A percentile compares a stretch with the other conserved stretches of the same genome.
These are phyloP conservation scores for Thecaphora thlaspeos DNA, from an alignment of 1,284 basidiomycete genomes.

Conservation along the genomic window DNA sequence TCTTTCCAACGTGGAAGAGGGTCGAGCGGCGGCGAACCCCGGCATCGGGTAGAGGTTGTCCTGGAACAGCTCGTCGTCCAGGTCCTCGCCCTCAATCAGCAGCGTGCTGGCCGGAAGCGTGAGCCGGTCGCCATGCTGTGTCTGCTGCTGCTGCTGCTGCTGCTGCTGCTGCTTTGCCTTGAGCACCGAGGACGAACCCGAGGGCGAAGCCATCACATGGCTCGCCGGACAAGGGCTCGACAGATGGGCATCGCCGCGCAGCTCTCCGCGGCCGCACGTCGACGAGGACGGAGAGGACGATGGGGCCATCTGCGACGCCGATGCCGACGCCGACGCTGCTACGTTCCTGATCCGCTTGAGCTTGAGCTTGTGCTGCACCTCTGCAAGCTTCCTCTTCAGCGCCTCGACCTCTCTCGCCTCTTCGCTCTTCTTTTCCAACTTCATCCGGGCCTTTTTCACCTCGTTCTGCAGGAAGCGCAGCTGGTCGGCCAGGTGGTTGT, in stretches of 20 bases:
- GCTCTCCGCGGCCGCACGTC: too few relatives aligned
- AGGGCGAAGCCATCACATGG: too few relatives aligned
- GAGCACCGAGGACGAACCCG: slow-evolving; percentile 4
- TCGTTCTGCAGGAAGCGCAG: slow-evolving; percentile 2
- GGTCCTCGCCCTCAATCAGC: slow-evolving; percentile 17
- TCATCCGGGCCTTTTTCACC: not conserved
- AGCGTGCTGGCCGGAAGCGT: slow-evolving; percentile 6
- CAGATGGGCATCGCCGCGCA: too few relatives aligned
- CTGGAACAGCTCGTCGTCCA: slow-evolving; percentile 26
- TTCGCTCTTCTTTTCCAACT: not conserved
- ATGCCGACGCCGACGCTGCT: slow-evolving; percentile 8
- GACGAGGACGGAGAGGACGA: not conserved
- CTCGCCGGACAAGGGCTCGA: too few relatives aligned
- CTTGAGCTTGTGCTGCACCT: not conserved
- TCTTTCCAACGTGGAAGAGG: too few relatives aligned
- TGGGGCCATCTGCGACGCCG: not conserved
- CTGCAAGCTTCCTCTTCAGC: not conserved
- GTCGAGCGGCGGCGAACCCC: slow-evolving; percentile 5
- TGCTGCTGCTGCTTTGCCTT: not conserved
- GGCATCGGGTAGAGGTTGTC: slow-evolving; percentile 35
- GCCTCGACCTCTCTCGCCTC: not conserved
- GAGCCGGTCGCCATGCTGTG: too few relatives aligned
- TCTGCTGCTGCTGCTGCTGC: slow-evolving; percentile 2
- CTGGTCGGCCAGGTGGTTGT: slow-evolving; percentile 4
- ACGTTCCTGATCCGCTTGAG: slow-evolving; percentile 5